Evolutionary conservation across 2,329 filamentous ascomycete species (phyloP).

Genomic region (Botrytis medusae): DNA sequence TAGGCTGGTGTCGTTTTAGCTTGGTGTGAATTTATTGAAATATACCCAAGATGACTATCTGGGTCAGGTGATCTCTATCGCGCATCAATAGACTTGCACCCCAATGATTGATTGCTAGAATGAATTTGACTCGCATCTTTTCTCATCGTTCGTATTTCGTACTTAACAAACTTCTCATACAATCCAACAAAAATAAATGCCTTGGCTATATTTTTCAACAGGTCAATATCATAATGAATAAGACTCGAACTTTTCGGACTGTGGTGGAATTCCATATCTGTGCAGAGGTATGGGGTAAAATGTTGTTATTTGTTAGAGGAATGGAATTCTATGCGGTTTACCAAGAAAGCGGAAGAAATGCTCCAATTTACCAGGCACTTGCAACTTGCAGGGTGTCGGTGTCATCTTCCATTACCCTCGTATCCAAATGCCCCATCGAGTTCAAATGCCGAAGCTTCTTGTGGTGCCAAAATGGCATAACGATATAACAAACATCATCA

Average conservation of each 20-base stretch:
- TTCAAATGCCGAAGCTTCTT: neutral
- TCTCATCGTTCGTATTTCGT: neutral
- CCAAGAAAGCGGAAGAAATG: neutral
- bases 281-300: neutral
- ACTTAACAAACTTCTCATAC: neutral
- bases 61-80: neutral
- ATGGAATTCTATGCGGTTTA: neutral
- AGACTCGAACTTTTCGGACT: neutral
- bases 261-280: neutral
- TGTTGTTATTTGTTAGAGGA: neutral
- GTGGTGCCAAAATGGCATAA: neutral
- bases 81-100: neutral
- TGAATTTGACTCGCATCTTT: neutral
- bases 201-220: neutral
- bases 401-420: neutral
- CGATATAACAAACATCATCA: neutral
- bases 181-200: neutral
- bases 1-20: neutral
- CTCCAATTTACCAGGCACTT: neutral
- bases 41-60: neutral
- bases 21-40: neutral
- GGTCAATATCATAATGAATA: neutral
- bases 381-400: neutral
- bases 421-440: neutral
- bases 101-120: neutral